These are phyloP conservation scores for Escovopsis sp. DNA, from an alignment of 2,329 filamentous ascomycete species.

Conservation along the genomic window DNA sequence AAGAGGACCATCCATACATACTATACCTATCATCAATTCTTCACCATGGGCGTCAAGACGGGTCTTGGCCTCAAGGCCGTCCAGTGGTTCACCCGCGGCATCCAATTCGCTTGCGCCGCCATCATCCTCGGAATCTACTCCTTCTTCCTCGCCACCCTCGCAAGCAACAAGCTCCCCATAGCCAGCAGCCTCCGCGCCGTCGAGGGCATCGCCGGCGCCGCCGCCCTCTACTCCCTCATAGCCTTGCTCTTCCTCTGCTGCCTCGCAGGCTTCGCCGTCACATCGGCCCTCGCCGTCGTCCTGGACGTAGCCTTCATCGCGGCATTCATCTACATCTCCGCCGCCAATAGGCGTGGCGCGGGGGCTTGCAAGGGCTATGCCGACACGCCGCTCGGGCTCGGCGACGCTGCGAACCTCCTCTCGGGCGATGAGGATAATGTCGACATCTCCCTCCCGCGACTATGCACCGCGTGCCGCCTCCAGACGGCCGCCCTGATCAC, in stretches of 20 bases:
- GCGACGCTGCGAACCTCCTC: constrained; percentile 35
- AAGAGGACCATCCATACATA: background rate
- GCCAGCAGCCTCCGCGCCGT: constrained; percentile 55
- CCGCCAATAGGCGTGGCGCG: constrained; percentile 56
- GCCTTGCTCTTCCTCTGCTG: constrained; percentile 66
- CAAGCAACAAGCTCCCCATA: constrained; percentile 49
- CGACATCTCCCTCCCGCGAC: constrained; percentile 33
- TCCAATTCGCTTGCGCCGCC: constrained; percentile 59
- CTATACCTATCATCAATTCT: background rate
- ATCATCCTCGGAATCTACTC: constrained; percentile 67
- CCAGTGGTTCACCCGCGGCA: constrained; percentile 56
- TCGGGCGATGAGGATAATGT: constrained; percentile 28
- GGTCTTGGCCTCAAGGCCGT: constrained; percentile 47
- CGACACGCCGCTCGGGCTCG: constrained; percentile 54
- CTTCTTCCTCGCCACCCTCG: constrained; percentile 67
- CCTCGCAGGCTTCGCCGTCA: constrained; percentile 58
- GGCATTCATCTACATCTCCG: constrained; percentile 68
- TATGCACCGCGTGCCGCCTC: constrained; percentile 49
- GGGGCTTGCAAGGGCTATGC: constrained; percentile 46
- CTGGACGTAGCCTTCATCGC: constrained; percentile 65
- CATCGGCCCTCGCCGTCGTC: constrained; percentile 57
- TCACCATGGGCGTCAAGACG: constrained; percentile 16
- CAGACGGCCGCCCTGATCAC: constrained; percentile 67
- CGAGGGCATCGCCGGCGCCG: constrained; percentile 62
- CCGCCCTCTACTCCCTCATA: constrained; percentile 57